Evolutionary conservation across 768 basidiomycete species (phyloP), one percentile per base, ranked within the genome.

Genomic region (Gyrodon lividus): DNA sequence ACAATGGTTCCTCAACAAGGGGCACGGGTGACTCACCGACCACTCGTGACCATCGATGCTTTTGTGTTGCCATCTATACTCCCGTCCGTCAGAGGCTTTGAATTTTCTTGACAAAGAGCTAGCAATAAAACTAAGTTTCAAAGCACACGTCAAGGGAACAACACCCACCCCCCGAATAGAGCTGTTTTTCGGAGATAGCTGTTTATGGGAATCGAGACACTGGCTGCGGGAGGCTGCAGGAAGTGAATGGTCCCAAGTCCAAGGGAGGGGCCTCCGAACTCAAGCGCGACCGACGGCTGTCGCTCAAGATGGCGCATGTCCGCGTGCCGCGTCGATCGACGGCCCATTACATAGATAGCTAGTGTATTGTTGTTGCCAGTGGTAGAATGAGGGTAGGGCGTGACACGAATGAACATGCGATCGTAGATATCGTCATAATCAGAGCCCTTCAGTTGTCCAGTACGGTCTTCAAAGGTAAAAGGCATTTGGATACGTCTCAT

Each of bases 401-500:
- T 67, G 31, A 89, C 75, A 51, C 82, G 84, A 45, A 86, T 76
- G 72, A 86, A 89, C 56, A 82, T 70, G 48, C 87, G 80, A 68
- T 90, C 87, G 63, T 89, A 89, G 58, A 88, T 79, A 59, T 90
- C 87, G 63, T 87, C 86, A 55, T 82, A 89, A 73, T 90, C 86
- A 1, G 84, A 77, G 42, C 71, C 68, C 12, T 75, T 70, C 52
- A 77, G 67, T 13, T 70, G 66, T 17, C 80, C 85, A 0, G 86
- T 83, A 41, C 84, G 80, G 71, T 89, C 86, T 65, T 89, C 87
- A 39, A 87, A 75, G 41, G 77, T 78, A 56, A 79, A 79, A 16
- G 83, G 82, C 50, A 81, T 73, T 40, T 65, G 68, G 20, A 40
- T 42, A 39, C 56, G 52, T 24, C 60, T 45, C 51, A 69, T 54